A percentile compares a stretch with the other conserved stretches of the same genome.
Conservation (phyloP, 2,329 filamentous ascomycete genomes). For the Cytospora piceae region DNA sequence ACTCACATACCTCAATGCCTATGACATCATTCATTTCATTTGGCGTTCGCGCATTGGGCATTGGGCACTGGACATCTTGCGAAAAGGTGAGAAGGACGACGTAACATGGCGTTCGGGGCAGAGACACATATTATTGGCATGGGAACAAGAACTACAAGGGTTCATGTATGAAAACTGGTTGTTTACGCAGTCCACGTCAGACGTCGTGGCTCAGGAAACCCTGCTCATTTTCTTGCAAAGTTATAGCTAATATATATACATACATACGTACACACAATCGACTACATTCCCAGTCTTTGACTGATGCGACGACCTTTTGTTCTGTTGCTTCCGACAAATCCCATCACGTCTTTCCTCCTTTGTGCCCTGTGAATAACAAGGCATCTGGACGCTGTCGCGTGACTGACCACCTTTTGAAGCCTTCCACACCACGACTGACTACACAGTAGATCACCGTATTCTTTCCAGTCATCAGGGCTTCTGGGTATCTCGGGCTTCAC, state of each 20-base stretch:
- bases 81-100: not conserved
- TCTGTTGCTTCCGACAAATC: not conserved
- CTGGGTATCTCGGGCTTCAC: not conserved
- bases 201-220: not conserved
- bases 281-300: not conserved
- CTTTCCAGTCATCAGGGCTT: not conserved
- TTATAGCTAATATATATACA: not conserved
- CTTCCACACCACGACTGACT: not conserved
- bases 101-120: not conserved
- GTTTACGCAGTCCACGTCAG: slow-evolving; percentile 1
- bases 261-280: not conserved
- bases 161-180: not conserved
- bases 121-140: not conserved
- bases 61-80: not conserved
- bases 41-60: slow-evolving; percentile 1
- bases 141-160: not conserved
- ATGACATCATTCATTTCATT: not conserved
- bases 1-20: not conserved
- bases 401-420: not conserved
- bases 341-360: not conserved
- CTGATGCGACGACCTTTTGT: not conserved
- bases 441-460: not conserved
- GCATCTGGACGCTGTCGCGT: not conserved
- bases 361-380: not conserved
- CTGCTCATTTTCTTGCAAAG: too few relatives aligned